Evolutionary conservation across 2,329 filamentous ascomycete genomes (phyloP).

Genomic region (Aspergillus latus): DNA sequence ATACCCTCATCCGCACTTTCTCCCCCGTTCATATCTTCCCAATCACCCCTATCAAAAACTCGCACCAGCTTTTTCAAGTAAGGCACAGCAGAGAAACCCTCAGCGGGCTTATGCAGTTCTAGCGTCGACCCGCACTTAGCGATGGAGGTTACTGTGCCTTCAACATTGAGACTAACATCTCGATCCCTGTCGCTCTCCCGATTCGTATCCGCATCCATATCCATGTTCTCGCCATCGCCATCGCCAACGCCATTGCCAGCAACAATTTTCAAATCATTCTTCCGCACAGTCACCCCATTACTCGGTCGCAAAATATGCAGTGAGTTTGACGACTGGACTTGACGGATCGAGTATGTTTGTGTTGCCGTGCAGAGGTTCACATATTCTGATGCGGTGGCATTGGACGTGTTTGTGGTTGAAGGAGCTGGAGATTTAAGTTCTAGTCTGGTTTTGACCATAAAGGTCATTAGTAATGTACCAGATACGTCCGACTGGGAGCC

Average conservation of each 20-base stretch:
- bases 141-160: constrained; percentile 41
- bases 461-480: too few species aligned
- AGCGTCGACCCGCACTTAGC: constrained; percentile 48
- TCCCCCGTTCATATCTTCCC: constrained; percentile 10
- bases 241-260: constrained; percentile 4
- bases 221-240: constrained; percentile 12
- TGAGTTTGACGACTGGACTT: constrained; percentile 66
- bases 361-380: constrained; percentile 60
- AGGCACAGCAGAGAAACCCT: constrained; percentile 32
- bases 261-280: constrained; percentile 31
- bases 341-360: constrained; percentile 60
- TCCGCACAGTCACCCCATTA: constrained; percentile 30
- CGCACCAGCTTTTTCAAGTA: constrained; percentile 32
- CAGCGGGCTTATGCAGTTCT: constrained; percentile 41
- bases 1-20: constrained; percentile 18
- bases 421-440: constrained; percentile 44
- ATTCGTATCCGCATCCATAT: constrained; percentile 9
- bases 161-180: constrained; percentile 21
- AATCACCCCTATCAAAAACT: constrained; percentile 29
- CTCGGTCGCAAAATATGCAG: constrained; percentile 55
- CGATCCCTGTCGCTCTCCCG: constrained; percentile 7
- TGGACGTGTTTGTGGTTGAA: constrained; percentile 18
- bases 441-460: constrained; percentile 30
- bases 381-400: constrained; percentile 35
- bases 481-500: neutral